A percentile compares a stretch with the other conserved stretches of the same genome.
These are phyloP conservation scores for Lolium perenne DNA, from an alignment of 176 grass and related monocot species.

Conservation along the genomic window DNA sequence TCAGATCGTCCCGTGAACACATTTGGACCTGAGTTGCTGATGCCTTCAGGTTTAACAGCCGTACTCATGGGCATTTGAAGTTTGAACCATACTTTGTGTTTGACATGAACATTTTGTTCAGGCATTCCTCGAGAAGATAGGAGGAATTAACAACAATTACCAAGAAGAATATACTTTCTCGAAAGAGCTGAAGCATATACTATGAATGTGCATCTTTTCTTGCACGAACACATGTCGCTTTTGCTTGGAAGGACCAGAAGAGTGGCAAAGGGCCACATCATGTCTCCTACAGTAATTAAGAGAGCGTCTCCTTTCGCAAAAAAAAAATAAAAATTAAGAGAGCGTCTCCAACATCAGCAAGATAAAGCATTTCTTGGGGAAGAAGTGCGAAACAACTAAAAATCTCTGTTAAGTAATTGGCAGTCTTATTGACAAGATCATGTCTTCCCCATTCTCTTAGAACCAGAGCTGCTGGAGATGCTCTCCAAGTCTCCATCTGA, in stretches of 20 bases:
- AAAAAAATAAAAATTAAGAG: no score
- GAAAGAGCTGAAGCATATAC: slow-evolving; percentile 26
- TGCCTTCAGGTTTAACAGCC: neutral
- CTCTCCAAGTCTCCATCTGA: slow-evolving; percentile 16
- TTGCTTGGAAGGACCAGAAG: slow-evolving; percentile 35
- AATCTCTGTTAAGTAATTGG: neutral
- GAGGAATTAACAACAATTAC: slow-evolving; percentile 32
- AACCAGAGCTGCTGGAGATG: neutral
- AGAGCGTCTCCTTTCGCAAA: neutral
- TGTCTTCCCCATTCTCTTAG: neutral
- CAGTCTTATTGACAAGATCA: neutral
- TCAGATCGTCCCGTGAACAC: neutral
- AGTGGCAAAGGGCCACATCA: neutral
- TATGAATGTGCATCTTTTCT: slow-evolving; percentile 30
- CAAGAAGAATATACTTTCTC: slow-evolving; percentile 49
- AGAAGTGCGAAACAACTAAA: neutral
- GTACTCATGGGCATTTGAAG: neutral
- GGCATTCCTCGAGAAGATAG: slow-evolving; percentile 34
- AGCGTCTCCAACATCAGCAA: neutral
- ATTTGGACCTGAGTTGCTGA: neutral
- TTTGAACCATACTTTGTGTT: slow-evolving; percentile 24
- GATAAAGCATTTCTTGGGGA: neutral
- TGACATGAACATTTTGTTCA: neutral
- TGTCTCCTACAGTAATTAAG: neutral
- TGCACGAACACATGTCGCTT: slow-evolving; percentile 33